These are phyloP conservation scores for Dictyophora rubrovolvata DNA, from an alignment of 768 basidiomycete genomes.

Conservation along the genomic window DNA sequence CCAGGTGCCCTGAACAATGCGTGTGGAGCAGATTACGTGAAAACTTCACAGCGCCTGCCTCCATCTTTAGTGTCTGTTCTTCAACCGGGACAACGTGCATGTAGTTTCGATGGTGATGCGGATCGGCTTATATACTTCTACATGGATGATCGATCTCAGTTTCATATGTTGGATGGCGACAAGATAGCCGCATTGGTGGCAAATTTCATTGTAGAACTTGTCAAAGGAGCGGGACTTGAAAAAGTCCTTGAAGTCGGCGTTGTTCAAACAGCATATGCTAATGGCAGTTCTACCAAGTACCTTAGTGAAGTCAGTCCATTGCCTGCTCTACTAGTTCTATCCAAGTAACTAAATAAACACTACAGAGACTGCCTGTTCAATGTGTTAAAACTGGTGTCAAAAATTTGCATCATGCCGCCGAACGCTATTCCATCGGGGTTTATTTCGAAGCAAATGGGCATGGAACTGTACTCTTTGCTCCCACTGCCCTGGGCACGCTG, in stretches of 20 bases:
- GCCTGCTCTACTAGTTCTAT: conserved; percentile 7
- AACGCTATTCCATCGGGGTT: conserved; percentile 89
- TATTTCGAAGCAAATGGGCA: conserved; percentile 99
- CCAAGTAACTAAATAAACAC: not conserved
- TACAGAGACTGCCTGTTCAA: conserved; percentile 81
- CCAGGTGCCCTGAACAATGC: conserved; percentile 70
- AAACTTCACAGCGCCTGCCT: conserved; percentile 82
- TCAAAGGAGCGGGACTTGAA: conserved; percentile 76
- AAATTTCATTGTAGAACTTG: conserved; percentile 83
- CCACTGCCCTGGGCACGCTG: conserved; percentile 53
- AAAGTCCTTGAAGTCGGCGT: conserved; percentile 77
- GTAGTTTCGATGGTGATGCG: conserved; percentile 95
- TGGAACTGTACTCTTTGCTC: conserved; percentile 93
- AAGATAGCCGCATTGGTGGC: conserved; percentile 94
- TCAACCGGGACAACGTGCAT: conserved; percentile 68
- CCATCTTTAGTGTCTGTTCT: conserved; percentile 58
- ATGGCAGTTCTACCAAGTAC: conserved; percentile 93
- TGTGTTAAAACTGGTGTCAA: conserved; percentile 97
- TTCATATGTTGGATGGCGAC: conserved; percentile 94
- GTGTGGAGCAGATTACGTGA: conserved; percentile 96
- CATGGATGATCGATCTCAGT: conserved; percentile 62
- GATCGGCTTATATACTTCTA: conserved; percentile 97
- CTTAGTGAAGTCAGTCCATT: conserved; percentile 55
- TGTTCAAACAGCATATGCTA: conserved; percentile 98
- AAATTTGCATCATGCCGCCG: conserved; percentile 94